Evolutionary conservation across 108 stramenopile species (phyloP), one percentile per base, ranked within the genome.

Genomic region (Cyclotella sp.): DNA sequence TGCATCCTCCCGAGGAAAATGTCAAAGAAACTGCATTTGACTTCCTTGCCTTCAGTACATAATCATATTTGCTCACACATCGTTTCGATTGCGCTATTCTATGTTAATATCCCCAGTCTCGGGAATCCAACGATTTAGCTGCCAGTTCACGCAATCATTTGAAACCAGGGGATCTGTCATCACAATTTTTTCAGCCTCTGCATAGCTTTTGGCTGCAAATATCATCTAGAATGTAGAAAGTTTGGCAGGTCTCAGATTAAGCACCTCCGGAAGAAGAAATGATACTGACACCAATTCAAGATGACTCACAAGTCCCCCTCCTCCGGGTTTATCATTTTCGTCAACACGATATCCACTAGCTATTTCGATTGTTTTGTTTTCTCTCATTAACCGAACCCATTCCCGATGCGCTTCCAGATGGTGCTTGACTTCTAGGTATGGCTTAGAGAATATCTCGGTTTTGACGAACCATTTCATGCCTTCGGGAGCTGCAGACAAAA

Each of bases 401-500:
- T 63, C 68, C 52, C 73, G 72, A 52, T 89, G 88, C 15, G 65
- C 83, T 45, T 88, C 88, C 19, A 88, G 63, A 63, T 89, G 73
- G 5, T 72, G 81, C 49, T 85, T 77, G 14, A 86, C 77, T 64
- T 80, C 75, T 49, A 81, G 81, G 47, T 68, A 86, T 5, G 84
- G 81, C 30, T 78, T 63, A 41, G 81, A 82, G 54, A 89, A 83
- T 34, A 70, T 72, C 68, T 86, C 88, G 39, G 86, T 85, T 60
- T 86, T 86, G 66, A 84, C 78, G 77, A 87, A 89, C 89, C 89
- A 89, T 26, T 83, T 54, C 79, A 87, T 79, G 16, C 60, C 85
- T 10, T 77, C 76, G 16, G 76, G 76, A 34, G 60, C 76, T 26
- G 73, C 57, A 34, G 34, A 34, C 34, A 34, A 6, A 34, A 34